Evolutionary conservation across 2,329 filamentous ascomycete species (phyloP).

Genomic region (Corinectria fuckeliana): DNA sequence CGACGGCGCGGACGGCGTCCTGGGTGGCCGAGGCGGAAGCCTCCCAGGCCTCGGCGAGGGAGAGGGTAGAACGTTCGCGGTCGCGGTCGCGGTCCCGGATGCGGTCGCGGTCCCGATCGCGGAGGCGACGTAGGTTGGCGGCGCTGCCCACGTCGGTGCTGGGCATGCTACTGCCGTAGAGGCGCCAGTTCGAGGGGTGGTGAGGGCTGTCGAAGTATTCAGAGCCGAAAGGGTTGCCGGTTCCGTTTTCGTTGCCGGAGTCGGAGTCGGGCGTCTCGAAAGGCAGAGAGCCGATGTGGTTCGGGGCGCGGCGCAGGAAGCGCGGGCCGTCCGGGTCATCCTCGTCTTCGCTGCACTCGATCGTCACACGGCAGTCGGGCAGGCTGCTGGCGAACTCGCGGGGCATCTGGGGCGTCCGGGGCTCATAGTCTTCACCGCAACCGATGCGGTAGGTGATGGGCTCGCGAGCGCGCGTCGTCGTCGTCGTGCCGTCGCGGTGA

Average conservation of each 20-base stretch:
- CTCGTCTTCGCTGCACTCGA: constrained; percentile 67
- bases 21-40: constrained; percentile 61
- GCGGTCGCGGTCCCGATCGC: constrained; percentile 28
- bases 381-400: constrained; percentile 57
- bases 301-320: constrained; percentile 50
- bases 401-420: constrained; percentile 62
- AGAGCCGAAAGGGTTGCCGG: constrained; percentile 35
- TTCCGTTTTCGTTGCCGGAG: constrained; percentile 40
- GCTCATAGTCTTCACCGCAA: constrained; percentile 51
- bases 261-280: constrained; percentile 58
- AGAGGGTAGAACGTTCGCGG: constrained; percentile 26
- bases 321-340: constrained; percentile 46
- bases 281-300: constrained; percentile 61
- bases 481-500: constrained; percentile 59
- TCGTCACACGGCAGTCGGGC: constrained; percentile 61
- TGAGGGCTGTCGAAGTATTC: constrained; percentile 37
- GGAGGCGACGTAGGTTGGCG: constrained; percentile 17
- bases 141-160: constrained; percentile 13
- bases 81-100: constrained; percentile 24
- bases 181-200: constrained; percentile 34
- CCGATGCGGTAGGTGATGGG: constrained; percentile 47
- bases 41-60: constrained; percentile 49
- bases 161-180: constrained; percentile 28
- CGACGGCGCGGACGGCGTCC: constrained; percentile 62
- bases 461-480: constrained; percentile 54